Percentiles rank a stretch among this genome's conserved stretches.
phyloP scores from a whole-genome alignment of 2,329 filamentous ascomycete species.

The Ustulina deusta region DNA sequence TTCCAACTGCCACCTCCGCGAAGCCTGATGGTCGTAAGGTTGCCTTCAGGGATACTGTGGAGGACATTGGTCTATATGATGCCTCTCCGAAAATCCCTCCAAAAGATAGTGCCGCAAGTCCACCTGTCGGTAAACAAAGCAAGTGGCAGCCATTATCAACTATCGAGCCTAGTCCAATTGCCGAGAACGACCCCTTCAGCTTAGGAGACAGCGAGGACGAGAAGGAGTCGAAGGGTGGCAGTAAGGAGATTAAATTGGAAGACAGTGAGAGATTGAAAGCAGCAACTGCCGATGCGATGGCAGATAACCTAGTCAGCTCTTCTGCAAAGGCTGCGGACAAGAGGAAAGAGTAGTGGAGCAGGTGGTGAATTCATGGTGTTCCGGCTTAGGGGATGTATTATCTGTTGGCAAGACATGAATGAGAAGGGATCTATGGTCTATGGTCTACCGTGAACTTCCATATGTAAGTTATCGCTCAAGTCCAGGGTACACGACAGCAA shows the following conservation, averaged over 20 bases:
- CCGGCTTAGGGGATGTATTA: slow-evolving; percentile 13
- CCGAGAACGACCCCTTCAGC: slow-evolving; percentile 95
- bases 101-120: slow-evolving; percentile 61
- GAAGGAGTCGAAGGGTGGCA: slow-evolving; percentile 77
- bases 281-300: slow-evolving; percentile 72
- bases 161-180: slow-evolving; percentile 85
- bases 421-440: background rate
- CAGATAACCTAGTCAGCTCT: slow-evolving; percentile 63
- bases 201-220: slow-evolving; percentile 96
- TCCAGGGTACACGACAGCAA: too few species aligned
- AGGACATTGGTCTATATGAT: slow-evolving; percentile 85
- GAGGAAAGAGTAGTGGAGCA: slow-evolving; percentile 41
- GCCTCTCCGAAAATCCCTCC: slow-evolving; percentile 67
- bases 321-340: slow-evolving; percentile 49
- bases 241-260: slow-evolving; percentile 64
- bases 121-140: slow-evolving; percentile 75
- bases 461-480: too few species aligned
- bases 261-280: slow-evolving; percentile 73
- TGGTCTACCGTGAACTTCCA: background rate
- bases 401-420: slow-evolving; percentile 18
- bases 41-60: slow-evolving; percentile 72
- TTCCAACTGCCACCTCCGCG: slow-evolving; percentile 65
- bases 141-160: slow-evolving; percentile 97
- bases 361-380: slow-evolving; percentile 18
- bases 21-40: slow-evolving; percentile 65